These are phyloP conservation scores for Protomyces lactucae-debilis DNA, from an alignment of 1,139 yeast genomes.

Conservation along the genomic window DNA sequence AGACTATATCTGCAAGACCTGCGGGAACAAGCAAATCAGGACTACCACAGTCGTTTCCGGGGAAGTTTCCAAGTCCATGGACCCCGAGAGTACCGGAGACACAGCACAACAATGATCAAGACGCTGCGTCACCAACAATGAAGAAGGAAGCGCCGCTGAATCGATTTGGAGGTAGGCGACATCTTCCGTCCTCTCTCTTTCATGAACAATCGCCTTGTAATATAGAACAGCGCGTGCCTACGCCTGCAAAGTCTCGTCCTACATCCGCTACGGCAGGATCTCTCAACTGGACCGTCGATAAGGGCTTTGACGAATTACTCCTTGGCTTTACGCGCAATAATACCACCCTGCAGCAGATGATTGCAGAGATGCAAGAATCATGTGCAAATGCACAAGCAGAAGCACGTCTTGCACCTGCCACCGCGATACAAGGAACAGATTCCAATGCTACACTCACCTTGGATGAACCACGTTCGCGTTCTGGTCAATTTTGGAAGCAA, in stretches of 20 bases:
- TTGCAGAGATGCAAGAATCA: constrained; percentile 21
- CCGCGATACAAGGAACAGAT: neutral
- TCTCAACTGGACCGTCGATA: constrained; percentile 9
- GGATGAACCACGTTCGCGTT: constrained; percentile 18
- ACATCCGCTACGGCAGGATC: neutral
- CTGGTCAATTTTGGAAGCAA: constrained; percentile 23
- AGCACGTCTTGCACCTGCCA: neutral
- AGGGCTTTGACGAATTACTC: constrained; percentile 17
- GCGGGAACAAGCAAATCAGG: neutral
- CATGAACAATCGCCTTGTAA: neutral
- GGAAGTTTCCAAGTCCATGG: constrained; percentile 24
- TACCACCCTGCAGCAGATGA: constrained; percentile 2
- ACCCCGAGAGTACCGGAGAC: neutral
- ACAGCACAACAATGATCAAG: neutral
- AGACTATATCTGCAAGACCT: neutral
- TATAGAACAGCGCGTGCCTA: neutral
- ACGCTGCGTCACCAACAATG: neutral
- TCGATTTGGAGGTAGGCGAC: neutral
- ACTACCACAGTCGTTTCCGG: constrained; percentile 11
- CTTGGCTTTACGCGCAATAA: constrained; percentile 6
- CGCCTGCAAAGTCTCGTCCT: neutral
- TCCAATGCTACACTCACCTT: constrained; percentile 6
- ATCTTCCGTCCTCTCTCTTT: neutral
- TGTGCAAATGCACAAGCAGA: constrained; percentile 8
- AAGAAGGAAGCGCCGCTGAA: neutral